Base-by-base conservation (phyloP, 2,329 filamentous ascomycete species). In the Botrytis byssoidea region DNA sequence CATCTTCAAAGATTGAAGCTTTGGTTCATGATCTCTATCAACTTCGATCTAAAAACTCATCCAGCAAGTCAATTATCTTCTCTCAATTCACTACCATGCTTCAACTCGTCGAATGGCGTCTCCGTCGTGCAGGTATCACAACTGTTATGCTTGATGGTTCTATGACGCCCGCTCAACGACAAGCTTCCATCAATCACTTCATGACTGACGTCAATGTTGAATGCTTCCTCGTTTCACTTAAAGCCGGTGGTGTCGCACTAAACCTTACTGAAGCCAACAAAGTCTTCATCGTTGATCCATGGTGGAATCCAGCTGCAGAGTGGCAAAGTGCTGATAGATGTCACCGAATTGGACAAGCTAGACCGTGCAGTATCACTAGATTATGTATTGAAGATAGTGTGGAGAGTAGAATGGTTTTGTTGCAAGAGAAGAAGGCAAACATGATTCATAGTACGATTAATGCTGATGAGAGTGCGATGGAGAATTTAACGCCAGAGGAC, bases 241-340 rank as follows among this genome's bases (percentile, higher is more conserved):
- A 98, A 83, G 96, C 96, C 10, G 96, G 96, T 59, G 96, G 96
- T 80, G 96, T 99, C 0, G 96, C 96, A 0, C 85, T 99, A 76
- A 99, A 99, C 80, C 84, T 99, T 74, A 98, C 95, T 0, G 96
- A 99, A 82, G 96, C 96, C 0, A 97, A 93, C 3, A 88, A 93
- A 67, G 96, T 99, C 16, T 98, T 97, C 82, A 98, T 98, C 75
- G 91, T 98, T 74, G 96, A 99, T 80, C 96, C 96, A 86, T 98
- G 96, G 96, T 99, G 96, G 96, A 98, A 98, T 78, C 96, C 96
- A n/a, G 95, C 95, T n/a, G 95, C 95, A 0, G 96, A 99, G 84
- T 99, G 96, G 96, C 96, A 99, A 83, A 96, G 93, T 75, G 96
- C 96, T 4, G 96, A 99, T 82, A 89, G 93, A 77, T 94, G 92